These are phyloP conservation scores for Coccomyxa sp. DNA, from an alignment of 139 green algal species.

Conservation along the genomic window DNA sequence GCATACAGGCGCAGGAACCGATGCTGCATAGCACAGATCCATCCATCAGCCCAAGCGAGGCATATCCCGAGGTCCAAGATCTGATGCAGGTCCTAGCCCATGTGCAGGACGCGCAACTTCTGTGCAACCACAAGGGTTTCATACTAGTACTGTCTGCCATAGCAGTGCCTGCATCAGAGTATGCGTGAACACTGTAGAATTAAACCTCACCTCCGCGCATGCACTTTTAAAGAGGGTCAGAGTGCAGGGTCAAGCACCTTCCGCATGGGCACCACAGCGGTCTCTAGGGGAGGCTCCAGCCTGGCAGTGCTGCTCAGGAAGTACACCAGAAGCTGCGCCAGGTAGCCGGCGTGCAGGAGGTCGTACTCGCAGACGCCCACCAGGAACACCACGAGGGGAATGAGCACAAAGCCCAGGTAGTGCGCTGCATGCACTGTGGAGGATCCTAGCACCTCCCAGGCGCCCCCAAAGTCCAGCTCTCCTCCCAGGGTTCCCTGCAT, in stretches of 20 bases:
- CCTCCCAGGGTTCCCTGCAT: neutral
- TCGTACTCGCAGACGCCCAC: slow-evolving; percentile 13
- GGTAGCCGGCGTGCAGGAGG: slow-evolving; percentile 26
- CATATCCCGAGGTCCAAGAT: neutral
- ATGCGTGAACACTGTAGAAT: too few species aligned
- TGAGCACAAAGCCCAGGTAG: slow-evolving; percentile 17
- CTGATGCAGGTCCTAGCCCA: neutral
- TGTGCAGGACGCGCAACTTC: too few species aligned
- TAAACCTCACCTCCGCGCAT: too few species aligned
- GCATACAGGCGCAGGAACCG: slow-evolving; percentile 20
- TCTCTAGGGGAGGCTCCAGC: slow-evolving; percentile 14
- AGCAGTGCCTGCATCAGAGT: too few species aligned
- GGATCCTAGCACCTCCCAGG: slow-evolving; percentile 16
- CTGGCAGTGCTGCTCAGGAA: slow-evolving; percentile 7
- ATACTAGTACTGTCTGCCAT: too few species aligned
- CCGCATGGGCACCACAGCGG: neutral
- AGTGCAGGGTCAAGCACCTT: neutral
- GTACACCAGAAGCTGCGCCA: slow-evolving; percentile 16
- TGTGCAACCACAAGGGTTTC: too few species aligned
- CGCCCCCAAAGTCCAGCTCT: neutral
- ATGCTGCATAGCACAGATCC: slow-evolving; percentile 8
- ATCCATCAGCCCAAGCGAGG: neutral
- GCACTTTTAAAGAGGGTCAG: too few species aligned
- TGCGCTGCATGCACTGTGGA: slow-evolving; percentile 3
- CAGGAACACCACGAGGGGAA: slow-evolving; percentile 20